These are phyloP conservation scores for Linnemannia elongata DNA, from an alignment of 192 early-diverging fungal genomes.

Conservation along the genomic window DNA sequence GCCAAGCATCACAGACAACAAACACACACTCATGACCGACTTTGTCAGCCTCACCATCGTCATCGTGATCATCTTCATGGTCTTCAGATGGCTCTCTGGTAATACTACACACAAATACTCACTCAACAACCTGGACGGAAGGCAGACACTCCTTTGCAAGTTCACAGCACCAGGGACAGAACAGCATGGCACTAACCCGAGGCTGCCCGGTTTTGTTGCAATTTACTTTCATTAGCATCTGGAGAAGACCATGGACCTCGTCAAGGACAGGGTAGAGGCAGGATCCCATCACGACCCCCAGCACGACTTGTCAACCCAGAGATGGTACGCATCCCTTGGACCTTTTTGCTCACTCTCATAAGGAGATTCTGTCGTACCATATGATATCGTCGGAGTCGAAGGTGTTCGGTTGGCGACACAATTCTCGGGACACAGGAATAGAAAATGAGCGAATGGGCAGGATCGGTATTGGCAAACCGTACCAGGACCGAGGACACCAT, in stretches of 20 bases:
- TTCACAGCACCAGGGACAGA: background rate
- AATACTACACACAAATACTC: constrained; percentile 3
- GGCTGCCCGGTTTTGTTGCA: background rate
- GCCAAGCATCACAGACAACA: background rate
- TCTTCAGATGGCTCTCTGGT: constrained; percentile 71
- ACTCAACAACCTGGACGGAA: background rate
- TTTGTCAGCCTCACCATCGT: constrained; percentile 70
- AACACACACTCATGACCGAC: constrained; percentile 65
- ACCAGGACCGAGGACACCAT: background rate
- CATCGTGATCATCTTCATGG: constrained; percentile 70
- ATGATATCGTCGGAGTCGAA: background rate
- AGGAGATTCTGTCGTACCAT: background rate
- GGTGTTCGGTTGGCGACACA: background rate
- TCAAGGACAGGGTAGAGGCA: constrained; percentile 51
- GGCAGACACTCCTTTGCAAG: background rate
- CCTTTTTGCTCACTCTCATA: background rate
- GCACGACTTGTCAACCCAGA: constrained; percentile 52
- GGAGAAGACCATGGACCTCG: constrained; percentile 38
- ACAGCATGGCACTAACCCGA: background rate
- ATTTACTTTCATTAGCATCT: constrained; percentile 22
- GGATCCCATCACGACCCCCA: constrained; percentile 33
- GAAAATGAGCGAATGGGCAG: background rate
- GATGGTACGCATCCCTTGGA: constrained; percentile 30
- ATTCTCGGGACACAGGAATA: background rate
- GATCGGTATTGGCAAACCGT: background rate